Conservation (phyloP, 495 filamentous ascomycete genomes). For the Neurospora sp. region DNA sequence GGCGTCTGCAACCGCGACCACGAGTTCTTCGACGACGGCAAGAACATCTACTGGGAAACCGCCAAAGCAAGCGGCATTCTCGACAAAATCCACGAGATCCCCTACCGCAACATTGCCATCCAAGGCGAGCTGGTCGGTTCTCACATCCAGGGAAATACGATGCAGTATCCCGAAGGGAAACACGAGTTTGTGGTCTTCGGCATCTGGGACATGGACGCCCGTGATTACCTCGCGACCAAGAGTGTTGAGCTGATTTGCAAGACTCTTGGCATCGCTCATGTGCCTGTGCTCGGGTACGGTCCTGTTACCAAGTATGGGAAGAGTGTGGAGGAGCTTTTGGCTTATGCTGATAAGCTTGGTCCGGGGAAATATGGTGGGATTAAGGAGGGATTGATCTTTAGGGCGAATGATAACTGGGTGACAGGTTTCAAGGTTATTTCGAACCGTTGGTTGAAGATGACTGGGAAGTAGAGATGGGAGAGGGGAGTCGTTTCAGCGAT, state of each 20-base stretch:
- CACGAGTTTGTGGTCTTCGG: slow-evolving; percentile 15
- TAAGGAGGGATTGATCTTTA: slow-evolving; percentile 15
- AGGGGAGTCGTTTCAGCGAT: neutral
- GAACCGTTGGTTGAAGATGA: slow-evolving; percentile 13
- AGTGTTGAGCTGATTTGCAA: slow-evolving; percentile 4
- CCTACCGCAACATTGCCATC: slow-evolving; percentile 8
- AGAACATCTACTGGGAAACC: slow-evolving; percentile 5
- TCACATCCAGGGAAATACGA: slow-evolving; percentile 9
- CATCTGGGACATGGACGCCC: slow-evolving; percentile 14
- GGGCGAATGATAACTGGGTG: neutral
- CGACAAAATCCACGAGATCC: neutral
- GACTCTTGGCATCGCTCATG: slow-evolving; percentile 5
- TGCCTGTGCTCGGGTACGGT: slow-evolving; percentile 6
- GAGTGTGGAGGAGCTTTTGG: slow-evolving; percentile 7
- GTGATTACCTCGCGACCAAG: neutral
- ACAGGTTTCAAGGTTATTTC: slow-evolving; percentile 17
- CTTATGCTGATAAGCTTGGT: slow-evolving; percentile 6
- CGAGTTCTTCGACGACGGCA: neutral
- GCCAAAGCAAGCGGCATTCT: slow-evolving; percentile 6
- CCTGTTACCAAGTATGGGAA: neutral
- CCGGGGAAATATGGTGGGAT: slow-evolving; percentile 2
- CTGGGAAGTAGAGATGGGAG: neutral
- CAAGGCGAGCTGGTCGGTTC: slow-evolving; percentile 13
- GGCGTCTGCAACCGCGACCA: neutral
- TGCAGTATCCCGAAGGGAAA: slow-evolving; percentile 8